phyloP scores from a whole-genome alignment of 2,329 filamentous ascomycete genomes.

The Hortaea sp. region DNA sequence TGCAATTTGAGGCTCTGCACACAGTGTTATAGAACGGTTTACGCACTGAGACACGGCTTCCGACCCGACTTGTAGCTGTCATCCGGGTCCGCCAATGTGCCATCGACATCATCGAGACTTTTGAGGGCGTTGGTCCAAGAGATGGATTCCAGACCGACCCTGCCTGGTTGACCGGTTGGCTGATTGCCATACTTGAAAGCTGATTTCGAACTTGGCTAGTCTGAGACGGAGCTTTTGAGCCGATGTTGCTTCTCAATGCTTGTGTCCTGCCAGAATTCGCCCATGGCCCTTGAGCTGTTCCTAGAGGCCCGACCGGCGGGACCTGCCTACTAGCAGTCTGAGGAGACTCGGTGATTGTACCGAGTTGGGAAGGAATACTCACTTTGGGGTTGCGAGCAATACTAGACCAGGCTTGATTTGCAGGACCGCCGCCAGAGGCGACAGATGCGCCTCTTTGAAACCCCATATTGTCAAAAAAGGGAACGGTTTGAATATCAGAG shows the following conservation, averaged over 20 bases:
- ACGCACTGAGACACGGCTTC: neutral
- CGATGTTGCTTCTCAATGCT: neutral
- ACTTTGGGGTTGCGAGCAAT: neutral
- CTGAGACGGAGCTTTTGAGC: neutral
- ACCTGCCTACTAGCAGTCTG: neutral
- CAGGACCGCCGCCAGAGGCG: too few relatives aligned
- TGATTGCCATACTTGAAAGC: neutral
- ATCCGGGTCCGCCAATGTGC: neutral
- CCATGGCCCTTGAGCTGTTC: neutral
- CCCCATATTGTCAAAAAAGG: too few relatives aligned
- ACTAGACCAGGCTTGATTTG: too few relatives aligned
- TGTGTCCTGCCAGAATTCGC: neutral
- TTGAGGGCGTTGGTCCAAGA: slow-evolving; percentile 3
- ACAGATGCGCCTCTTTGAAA: too few relatives aligned
- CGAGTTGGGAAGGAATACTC: neutral
- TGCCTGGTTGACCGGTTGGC: neutral
- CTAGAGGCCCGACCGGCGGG: neutral
- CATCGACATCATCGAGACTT: slow-evolving; percentile 1
- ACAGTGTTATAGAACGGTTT: neutral
- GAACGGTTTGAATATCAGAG: too few relatives aligned
- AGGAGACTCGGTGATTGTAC: neutral
- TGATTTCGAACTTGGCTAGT: neutral
- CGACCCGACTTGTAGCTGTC: neutral
- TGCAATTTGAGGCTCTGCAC: slow-evolving; percentile 3
- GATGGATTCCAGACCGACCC: slow-evolving; percentile 5